phyloP scores from a whole-genome alignment of 805 yeast genomes.

The Zygotorulaspora sp. region DNA sequence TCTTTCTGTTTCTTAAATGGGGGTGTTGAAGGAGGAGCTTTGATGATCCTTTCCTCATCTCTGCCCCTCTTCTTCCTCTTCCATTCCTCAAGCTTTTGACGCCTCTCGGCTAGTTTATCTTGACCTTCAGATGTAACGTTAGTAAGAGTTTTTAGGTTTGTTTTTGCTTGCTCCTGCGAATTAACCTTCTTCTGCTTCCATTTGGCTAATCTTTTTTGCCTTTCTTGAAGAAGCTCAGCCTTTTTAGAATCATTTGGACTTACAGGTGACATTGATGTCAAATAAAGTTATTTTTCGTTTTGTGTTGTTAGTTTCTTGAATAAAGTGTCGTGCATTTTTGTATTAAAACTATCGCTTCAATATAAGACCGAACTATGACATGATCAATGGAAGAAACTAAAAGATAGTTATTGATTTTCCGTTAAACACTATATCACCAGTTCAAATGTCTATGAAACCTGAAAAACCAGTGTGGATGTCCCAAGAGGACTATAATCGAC shows the following conservation, averaged over 20 bases:
- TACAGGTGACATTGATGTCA: slow-evolving; percentile 24
- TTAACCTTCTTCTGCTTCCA: slow-evolving; percentile 57
- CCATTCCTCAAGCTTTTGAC: slow-evolving; percentile 49
- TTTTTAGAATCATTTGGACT: slow-evolving; percentile 29
- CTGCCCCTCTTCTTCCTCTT: slow-evolving; percentile 38
- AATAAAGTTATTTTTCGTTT: no score
- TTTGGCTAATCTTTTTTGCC: slow-evolving; percentile 52
- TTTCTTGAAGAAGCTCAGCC: slow-evolving; percentile 35
- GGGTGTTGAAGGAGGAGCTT: neutral
- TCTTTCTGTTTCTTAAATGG: slow-evolving; percentile 5
- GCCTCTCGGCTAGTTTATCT: slow-evolving; percentile 29
- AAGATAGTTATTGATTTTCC: no score
- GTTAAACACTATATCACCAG: no score
- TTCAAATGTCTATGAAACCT: slow-evolving; percentile 23
- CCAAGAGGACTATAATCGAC: slow-evolving; percentile 35
- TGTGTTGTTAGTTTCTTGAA: no score
- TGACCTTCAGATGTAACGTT: slow-evolving; percentile 9
- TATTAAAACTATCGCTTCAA: no score
- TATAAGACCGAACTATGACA: no score
- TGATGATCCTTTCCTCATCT: slow-evolving; percentile 14
- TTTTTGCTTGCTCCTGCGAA: slow-evolving; percentile 25
- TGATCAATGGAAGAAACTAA: no score
- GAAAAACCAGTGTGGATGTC: slow-evolving; percentile 39
- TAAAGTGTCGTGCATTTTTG: no score
- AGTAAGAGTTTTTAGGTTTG: slow-evolving; percentile 7